Evolutionary conservation across 768 basidiomycete genomes (phyloP).

Genomic region (Podaxis rugospora): DNA sequence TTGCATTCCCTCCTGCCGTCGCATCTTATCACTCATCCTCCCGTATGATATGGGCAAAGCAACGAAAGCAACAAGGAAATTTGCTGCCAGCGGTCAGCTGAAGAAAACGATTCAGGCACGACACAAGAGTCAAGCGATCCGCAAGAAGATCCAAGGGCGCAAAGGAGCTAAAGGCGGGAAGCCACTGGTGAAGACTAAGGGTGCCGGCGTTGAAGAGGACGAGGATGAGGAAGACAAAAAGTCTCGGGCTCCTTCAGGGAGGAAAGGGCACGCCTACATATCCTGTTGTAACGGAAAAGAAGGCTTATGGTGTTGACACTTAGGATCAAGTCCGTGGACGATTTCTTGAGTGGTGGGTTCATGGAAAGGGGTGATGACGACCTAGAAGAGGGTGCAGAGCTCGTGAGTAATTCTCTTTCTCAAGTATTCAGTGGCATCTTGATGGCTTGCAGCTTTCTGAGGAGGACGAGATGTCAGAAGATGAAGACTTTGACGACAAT

Average conservation of each 20-base stretch:
- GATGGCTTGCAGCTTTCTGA: conserved; percentile 18
- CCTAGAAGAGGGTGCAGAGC: conserved; percentile 28
- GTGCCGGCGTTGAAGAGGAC: conserved; percentile 29
- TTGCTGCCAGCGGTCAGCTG: conserved; percentile 82
- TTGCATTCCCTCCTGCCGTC: neutral
- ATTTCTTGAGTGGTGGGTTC: conserved; percentile 68
- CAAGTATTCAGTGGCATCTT: neutral
- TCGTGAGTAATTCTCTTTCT: conserved; percentile 9
- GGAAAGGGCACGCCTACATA: neutral
- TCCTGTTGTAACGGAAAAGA: neutral
- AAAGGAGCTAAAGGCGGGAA: conserved; percentile 37
- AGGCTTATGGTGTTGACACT: conserved; percentile 24
- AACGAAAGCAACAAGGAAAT: conserved; percentile 81
- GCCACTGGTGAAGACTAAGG: conserved; percentile 23
- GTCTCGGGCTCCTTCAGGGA: neutral
- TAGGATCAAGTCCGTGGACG: conserved; percentile 67
- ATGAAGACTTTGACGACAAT: conserved; percentile 46
- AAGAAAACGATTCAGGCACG: conserved; percentile 82
- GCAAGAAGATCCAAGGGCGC: conserved; percentile 65
- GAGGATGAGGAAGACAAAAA: conserved; percentile 30
- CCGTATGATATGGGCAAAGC: conserved; percentile 38
- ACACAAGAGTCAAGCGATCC: conserved; percentile 73
- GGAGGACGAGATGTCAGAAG: conserved; percentile 26
- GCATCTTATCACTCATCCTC: neutral
- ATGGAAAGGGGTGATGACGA: conserved; percentile 61